Evolutionary conservation across 2,329 filamentous ascomycete genomes (phyloP).

Genomic region (Chrysosphaeria jannelii): DNA sequence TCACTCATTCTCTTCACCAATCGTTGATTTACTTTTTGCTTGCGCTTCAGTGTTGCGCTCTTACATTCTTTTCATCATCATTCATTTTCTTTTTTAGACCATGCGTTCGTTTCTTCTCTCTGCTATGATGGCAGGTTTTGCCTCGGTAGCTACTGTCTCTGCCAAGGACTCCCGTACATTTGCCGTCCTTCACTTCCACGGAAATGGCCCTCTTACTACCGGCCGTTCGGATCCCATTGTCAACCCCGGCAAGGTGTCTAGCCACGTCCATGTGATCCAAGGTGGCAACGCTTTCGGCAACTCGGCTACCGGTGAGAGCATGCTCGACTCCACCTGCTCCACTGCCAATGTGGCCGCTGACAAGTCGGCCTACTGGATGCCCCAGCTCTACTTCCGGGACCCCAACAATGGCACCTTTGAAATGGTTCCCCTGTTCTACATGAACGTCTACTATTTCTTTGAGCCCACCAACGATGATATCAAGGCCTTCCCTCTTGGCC

Average conservation of each 20-base stretch:
- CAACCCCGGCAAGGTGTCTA: conserved; percentile 22
- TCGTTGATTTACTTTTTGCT: too few species aligned
- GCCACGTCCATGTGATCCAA: conserved; percentile 40
- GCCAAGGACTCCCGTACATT: conserved; percentile 20
- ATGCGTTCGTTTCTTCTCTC: too few species aligned
- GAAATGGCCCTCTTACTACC: conserved; percentile 26
- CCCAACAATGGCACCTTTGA: conserved; percentile 30
- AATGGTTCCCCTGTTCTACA: conserved; percentile 37
- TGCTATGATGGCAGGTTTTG: too few species aligned
- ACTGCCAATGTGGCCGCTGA: conserved; percentile 39
- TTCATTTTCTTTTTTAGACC: too few species aligned
- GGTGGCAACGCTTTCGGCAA: conserved; percentile 38
- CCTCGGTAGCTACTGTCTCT: too few species aligned
- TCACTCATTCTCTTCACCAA: too few species aligned
- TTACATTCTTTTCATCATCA: too few species aligned
- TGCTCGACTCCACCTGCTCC: conserved; percentile 33
- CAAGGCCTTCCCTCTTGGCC: conserved; percentile 35
- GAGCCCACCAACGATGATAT: conserved; percentile 33
- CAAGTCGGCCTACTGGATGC: conserved; percentile 51
- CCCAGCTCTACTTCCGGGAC: conserved; percentile 36
- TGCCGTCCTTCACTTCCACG: conserved; percentile 41
- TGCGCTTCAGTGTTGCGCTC: too few species aligned
- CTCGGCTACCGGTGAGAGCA: conserved; percentile 26
- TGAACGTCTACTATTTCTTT: conserved; percentile 53
- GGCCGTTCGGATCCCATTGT: conserved; percentile 40